These are phyloP conservation scores for Trifolium fragiferum DNA, from an alignment of 306 rosid genomes.

Conservation along the genomic window DNA sequence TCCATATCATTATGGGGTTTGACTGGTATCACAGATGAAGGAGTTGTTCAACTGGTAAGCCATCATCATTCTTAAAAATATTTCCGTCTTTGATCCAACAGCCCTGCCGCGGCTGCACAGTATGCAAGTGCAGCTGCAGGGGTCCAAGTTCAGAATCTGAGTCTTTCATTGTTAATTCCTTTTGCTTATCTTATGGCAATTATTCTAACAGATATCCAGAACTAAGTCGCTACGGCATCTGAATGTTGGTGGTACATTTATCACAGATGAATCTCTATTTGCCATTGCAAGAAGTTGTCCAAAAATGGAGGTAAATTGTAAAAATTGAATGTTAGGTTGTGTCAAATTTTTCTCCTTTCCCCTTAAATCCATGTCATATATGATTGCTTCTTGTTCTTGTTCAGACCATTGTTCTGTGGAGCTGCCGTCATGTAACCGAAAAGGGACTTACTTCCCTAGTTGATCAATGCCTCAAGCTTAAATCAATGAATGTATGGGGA, in stretches of 20 bases:
- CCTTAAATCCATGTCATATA: slow-evolving; percentile 10
- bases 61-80: background rate
- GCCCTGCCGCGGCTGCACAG: background rate
- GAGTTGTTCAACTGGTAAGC: slow-evolving; percentile 83
- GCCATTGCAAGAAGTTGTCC: slow-evolving; percentile 78
- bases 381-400: slow-evolving; percentile 29
- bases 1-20: slow-evolving; percentile 93
- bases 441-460: slow-evolving; percentile 71
- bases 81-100: background rate
- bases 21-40: slow-evolving; percentile 90
- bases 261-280: slow-evolving; percentile 81
- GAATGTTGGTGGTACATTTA: slow-evolving; percentile 91
- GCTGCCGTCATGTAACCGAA: slow-evolving; percentile 89
- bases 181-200: slow-evolving; percentile 24
- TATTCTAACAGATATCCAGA: slow-evolving; percentile 66
- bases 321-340: background rate
- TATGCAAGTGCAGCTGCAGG: background rate
- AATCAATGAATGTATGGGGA: slow-evolving; percentile 88
- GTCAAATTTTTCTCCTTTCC: background rate
- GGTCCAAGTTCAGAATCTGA: background rate
- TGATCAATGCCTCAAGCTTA: slow-evolving; percentile 73
- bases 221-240: slow-evolving; percentile 73
- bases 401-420: slow-evolving; percentile 86
- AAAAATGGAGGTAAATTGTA: slow-evolving; percentile 65
- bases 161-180: slow-evolving; percentile 5